phyloP scores from a whole-genome alignment of 31 red algal species.

The Porphyra umbilicalis region DNA sequence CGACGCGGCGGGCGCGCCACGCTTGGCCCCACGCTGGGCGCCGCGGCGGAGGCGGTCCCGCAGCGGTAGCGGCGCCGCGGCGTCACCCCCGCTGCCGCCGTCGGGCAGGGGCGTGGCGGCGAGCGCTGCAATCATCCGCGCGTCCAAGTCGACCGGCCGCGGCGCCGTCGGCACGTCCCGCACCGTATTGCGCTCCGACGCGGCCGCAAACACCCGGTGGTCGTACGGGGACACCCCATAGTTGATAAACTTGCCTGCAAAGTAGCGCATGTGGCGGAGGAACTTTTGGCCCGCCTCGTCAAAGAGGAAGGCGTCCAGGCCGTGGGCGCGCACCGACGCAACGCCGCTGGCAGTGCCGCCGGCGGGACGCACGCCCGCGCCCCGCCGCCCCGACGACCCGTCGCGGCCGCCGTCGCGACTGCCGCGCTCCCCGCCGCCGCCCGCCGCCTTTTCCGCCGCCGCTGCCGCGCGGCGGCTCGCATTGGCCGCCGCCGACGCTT shows the following conservation, averaged over 20 bases:
- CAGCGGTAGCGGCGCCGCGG: not conserved
- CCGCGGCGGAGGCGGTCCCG: not conserved
- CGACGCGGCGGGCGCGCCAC: not conserved
- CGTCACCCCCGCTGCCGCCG: not conserved
- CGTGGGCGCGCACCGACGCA: not conserved
- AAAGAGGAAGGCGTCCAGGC: constrained; percentile 59
- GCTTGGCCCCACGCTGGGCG: not conserved
- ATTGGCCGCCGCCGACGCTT: not conserved
- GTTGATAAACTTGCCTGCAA: constrained; percentile 69
- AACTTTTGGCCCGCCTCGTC: constrained; percentile 64
- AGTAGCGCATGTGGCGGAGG: constrained; percentile 72
- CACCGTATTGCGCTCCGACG: constrained; percentile 66
- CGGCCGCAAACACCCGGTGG: constrained; percentile 74
- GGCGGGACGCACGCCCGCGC: not conserved
- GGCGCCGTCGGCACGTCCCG: constrained; percentile 22
- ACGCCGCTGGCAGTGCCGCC: not conserved
- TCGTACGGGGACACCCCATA: constrained; percentile 84
- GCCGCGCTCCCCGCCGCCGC: not conserved
- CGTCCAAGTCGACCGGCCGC: constrained; percentile 2
- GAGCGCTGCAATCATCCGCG: not conserved
- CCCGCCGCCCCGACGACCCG: not conserved
- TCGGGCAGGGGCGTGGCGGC: not conserved
- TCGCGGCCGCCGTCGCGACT: not conserved
- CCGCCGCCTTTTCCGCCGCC: constrained; percentile 1
- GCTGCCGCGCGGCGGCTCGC: not conserved